Percentiles rank a stretch among this genome's conserved stretches.
These are phyloP conservation scores for Hymenochaete sp. DNA, from an alignment of 1,284 basidiomycete species.

Conservation along the genomic window DNA sequence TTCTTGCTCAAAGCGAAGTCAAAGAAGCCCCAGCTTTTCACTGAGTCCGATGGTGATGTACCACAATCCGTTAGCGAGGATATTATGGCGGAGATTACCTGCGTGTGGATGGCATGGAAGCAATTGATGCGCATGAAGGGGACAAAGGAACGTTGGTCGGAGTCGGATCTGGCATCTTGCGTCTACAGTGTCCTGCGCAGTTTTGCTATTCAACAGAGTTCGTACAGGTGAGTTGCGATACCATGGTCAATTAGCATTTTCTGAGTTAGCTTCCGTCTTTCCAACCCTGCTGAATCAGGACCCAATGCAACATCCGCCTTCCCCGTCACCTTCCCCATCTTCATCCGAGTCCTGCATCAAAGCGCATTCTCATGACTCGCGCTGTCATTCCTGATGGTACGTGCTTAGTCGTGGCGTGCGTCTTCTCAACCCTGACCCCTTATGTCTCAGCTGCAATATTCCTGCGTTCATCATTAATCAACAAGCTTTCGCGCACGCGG, in stretches of 20 bases:
- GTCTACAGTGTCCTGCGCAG: slow-evolving; percentile 47
- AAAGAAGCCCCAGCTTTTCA: slow-evolving; percentile 35
- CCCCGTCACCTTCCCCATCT: slow-evolving; percentile 34
- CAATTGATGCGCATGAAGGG: slow-evolving; percentile 35
- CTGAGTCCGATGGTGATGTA: slow-evolving; percentile 21
- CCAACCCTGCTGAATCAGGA: slow-evolving; percentile 25
- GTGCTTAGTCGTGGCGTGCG: too few species aligned
- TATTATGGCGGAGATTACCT: slow-evolving; percentile 32
- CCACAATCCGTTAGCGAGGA: too few species aligned
- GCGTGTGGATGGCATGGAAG: slow-evolving; percentile 38
- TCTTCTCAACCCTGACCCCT: too few species aligned
- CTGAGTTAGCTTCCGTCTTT: background rate
- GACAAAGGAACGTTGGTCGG: slow-evolving; percentile 40
- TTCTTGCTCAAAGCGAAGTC: slow-evolving; percentile 35
- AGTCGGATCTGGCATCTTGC: slow-evolving; percentile 46
- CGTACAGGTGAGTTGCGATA: slow-evolving; percentile 32
- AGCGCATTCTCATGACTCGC: slow-evolving; percentile 36
- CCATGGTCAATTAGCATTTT: background rate
- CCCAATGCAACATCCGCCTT: slow-evolving; percentile 41
- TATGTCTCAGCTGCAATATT: too few species aligned
- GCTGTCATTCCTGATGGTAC: slow-evolving; percentile 41
- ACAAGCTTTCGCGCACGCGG: slow-evolving; percentile 32
- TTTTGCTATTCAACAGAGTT: slow-evolving; percentile 30
- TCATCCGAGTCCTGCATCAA: slow-evolving; percentile 21
- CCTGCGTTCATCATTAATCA: slow-evolving; percentile 32